Conservation (phyloP, 2,329 filamentous ascomycete genomes). For the Emergomyces africanus region DNA sequence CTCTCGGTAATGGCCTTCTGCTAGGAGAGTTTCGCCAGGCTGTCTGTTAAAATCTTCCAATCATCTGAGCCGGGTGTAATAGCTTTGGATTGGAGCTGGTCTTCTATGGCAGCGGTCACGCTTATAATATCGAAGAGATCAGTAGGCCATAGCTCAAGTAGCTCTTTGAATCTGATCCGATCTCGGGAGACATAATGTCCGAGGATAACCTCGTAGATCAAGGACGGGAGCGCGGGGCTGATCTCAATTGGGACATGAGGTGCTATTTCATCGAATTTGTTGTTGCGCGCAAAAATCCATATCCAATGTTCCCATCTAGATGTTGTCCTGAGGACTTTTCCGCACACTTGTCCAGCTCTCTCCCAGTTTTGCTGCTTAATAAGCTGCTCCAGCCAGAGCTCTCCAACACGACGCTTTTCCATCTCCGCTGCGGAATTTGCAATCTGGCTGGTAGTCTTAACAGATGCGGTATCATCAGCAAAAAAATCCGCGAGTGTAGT, state of each 20-base stretch:
- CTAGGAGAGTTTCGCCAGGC: slow-evolving; percentile 70
- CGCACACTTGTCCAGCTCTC: slow-evolving; percentile 65
- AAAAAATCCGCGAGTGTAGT: slow-evolving; percentile 54
- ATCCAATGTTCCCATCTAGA: slow-evolving; percentile 92
- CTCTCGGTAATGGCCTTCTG: slow-evolving; percentile 66
- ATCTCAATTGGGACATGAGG: slow-evolving; percentile 70
- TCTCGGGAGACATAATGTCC: slow-evolving; percentile 77
- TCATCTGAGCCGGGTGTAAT: slow-evolving; percentile 68
- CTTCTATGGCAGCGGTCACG: slow-evolving; percentile 66
- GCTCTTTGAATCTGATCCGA: slow-evolving; percentile 58
- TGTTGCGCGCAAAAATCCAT: slow-evolving; percentile 74
- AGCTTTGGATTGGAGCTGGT: slow-evolving; percentile 64
- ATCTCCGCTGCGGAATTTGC: slow-evolving; percentile 56
- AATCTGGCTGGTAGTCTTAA: neutral
- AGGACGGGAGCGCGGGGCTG: slow-evolving; percentile 62
- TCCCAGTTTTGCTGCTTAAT: slow-evolving; percentile 63
- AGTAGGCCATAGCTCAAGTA: slow-evolving; percentile 72
- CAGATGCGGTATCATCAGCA: slow-evolving; percentile 44
- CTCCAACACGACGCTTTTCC: slow-evolving; percentile 83
- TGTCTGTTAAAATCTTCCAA: slow-evolving; percentile 81
- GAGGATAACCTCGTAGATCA: slow-evolving; percentile 79
- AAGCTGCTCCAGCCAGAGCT: slow-evolving; percentile 84
- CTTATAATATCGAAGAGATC: slow-evolving; percentile 71
- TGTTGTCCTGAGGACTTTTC: slow-evolving; percentile 66
- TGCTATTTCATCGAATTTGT: slow-evolving; percentile 82